Base-by-base conservation (phyloP, 2,329 filamentous ascomycete genomes). In the Exophiala sideris region DNA sequence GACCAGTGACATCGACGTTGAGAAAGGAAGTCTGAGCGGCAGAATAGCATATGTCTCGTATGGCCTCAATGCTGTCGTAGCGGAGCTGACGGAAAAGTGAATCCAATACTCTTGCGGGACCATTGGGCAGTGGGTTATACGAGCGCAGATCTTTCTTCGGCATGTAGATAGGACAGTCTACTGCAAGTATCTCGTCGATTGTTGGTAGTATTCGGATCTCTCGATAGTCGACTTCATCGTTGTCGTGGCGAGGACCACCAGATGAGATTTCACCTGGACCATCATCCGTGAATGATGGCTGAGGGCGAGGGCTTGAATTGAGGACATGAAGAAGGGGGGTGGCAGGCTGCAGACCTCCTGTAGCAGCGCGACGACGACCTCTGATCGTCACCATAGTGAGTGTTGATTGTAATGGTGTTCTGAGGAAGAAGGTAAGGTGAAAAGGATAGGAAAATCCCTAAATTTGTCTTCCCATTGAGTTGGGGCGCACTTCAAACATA, bases 21-120 rank as follows among this genome's bases (percentile, higher is more conserved):
- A 60, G 45, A 21, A 61, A 60, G 18, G 55, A 45, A 6, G 33
- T 20, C 45, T 64, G 61, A 29, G 61, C 56, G 10, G 61, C 61
- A 21, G 48, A 65, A 59, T 54, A 71, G 66, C n/a, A 64, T 60
- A 58, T 70, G 64, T 56, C 69, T 33, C 59, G 48, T 51, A 42
- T 70, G 54, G 39, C 65, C 63, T 40, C 68, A 62, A 18, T 70
- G 47, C 2, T 69, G 41, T 73, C 70, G 52, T 70, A 68, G 16
- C 70, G 56, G 20, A 73, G 49, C 1, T 71, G 64, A n/a, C 70
- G 67, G 57, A 72, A 72, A 35, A 70, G 67, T 8, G 65, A 61
- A 53, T 72, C 70, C 44, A 70, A 44, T 6, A 69, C 63, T 21
- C 68, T 63, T 1, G 51, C 53, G 7, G 67, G 51, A 1, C 67